A percentile compares a stretch with the other conserved stretches of the same genome.
Evolutionary conservation across 2,329 filamentous ascomycete species (phyloP).

Genomic region (Dactylellina haptotyla): DNA sequence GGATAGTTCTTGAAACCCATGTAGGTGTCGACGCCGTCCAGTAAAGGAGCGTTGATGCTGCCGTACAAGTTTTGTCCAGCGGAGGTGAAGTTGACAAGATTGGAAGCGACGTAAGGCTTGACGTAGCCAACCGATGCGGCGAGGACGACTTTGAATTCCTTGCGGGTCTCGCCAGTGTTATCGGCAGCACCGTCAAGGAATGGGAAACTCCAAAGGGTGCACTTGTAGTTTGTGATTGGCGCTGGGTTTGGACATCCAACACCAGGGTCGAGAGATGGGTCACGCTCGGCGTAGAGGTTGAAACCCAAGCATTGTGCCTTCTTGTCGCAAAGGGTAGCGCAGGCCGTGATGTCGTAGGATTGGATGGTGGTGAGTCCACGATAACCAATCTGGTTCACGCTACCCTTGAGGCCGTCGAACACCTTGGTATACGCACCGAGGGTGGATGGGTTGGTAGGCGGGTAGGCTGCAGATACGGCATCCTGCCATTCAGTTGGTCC

Average conservation of each 20-base stretch:
- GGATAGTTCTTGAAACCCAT: conserved; percentile 39
- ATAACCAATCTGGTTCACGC: conserved; percentile 57
- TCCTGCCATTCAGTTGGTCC: conserved; percentile 20
- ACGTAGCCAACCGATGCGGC: conserved; percentile 45
- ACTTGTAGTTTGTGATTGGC: conserved; percentile 62
- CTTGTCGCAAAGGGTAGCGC: conserved; percentile 54
- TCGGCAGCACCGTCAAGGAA: conserved; percentile 57
- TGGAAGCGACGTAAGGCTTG: conserved; percentile 27
- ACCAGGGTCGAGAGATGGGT: conserved; percentile 57
- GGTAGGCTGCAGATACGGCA: conserved; percentile 20
- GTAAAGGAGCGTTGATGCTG: conserved; percentile 36
- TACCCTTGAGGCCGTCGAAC: conserved; percentile 57
- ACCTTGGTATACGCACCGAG: conserved; percentile 58
- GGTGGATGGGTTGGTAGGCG: conserved; percentile 44
- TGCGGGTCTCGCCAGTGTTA: conserved; percentile 54
- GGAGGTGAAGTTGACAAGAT: conserved; percentile 22
- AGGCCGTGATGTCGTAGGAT: conserved; percentile 54
- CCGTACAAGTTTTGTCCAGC: conserved; percentile 24
- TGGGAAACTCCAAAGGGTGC: conserved; percentile 61
- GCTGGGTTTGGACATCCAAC: conserved; percentile 60
- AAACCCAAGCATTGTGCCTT: conserved; percentile 55
- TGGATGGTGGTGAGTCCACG: conserved; percentile 56
- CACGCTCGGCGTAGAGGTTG: conserved; percentile 57
- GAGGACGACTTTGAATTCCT: conserved; percentile 43
- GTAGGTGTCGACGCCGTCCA: conserved; percentile 18